phyloP scores from a whole-genome alignment of 352 stramenopile genomes.

The Phytophthora agathidicida region DNA sequence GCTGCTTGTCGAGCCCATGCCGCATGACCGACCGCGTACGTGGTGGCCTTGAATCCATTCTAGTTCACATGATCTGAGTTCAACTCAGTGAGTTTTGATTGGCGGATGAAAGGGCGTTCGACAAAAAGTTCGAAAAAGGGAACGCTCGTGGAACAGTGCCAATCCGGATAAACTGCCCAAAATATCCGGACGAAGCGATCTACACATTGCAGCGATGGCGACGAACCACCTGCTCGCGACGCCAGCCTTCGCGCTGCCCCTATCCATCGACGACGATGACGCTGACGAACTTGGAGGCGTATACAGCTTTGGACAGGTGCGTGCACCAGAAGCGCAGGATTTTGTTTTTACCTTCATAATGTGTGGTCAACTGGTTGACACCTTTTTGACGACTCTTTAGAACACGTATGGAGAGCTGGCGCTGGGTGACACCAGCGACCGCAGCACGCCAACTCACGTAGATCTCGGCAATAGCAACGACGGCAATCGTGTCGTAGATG shows the following conservation, averaged over 20 bases:
- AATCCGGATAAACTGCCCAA: neutral
- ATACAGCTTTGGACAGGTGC: constrained; percentile 61
- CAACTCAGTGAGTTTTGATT: too few relatives aligned
- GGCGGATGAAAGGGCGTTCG: constrained; percentile 25
- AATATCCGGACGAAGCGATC: constrained; percentile 1
- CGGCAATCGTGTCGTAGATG: constrained; percentile 66
- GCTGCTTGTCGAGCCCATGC: too few relatives aligned
- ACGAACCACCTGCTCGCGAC: constrained; percentile 32
- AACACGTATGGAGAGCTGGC: constrained; percentile 94
- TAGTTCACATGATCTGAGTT: too few relatives aligned
- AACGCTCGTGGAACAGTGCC: constrained; percentile 25
- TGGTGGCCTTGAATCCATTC: too few relatives aligned
- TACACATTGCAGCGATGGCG: constrained; percentile 24
- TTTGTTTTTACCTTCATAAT: neutral
- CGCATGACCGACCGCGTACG: too few relatives aligned
- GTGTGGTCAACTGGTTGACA: too few relatives aligned
- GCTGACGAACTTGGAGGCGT: constrained; percentile 9
- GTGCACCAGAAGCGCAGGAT: too few relatives aligned
- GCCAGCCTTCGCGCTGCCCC: constrained; percentile 19
- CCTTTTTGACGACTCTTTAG: too few relatives aligned
- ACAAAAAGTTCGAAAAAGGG: constrained; percentile 25
- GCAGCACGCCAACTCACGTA: constrained; percentile 61
- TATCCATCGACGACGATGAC: constrained; percentile 23
- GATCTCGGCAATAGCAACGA: constrained; percentile 29
- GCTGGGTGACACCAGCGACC: constrained; percentile 78